These are phyloP conservation scores for Obba rivulosa DNA, from an alignment of 768 basidiomycete species.

Conservation along the genomic window DNA sequence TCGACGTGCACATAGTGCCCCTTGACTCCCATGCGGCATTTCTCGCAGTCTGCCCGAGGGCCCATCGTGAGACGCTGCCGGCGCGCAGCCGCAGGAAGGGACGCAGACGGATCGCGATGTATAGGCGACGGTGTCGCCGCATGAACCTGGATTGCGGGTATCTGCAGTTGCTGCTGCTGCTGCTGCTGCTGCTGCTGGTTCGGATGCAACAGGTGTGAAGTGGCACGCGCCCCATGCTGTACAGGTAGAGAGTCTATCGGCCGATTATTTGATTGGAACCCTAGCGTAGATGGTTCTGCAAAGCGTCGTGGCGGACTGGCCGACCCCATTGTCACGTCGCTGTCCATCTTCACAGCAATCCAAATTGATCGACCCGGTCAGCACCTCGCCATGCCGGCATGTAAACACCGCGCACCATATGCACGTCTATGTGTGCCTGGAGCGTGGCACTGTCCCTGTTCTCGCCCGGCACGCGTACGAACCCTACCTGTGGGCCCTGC, in stretches of 20 bases:
- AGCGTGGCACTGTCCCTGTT: background rate
- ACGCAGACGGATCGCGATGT: constrained; percentile 14
- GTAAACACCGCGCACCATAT: constrained; percentile 33
- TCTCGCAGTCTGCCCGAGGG: constrained; percentile 20
- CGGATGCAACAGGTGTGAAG: background rate
- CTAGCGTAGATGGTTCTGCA: constrained; percentile 1
- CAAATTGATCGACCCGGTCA: background rate
- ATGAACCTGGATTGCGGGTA: constrained; percentile 15
- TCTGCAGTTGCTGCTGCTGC: constrained; percentile 4
- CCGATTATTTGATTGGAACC: background rate
- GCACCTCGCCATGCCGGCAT: background rate
- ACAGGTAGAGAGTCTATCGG: constrained; percentile 8
- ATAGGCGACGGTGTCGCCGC: constrained; percentile 10
- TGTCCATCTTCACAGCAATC: background rate
- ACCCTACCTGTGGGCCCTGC: constrained; percentile 1
- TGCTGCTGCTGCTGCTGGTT: constrained; percentile 9
- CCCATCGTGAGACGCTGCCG: constrained; percentile 32
- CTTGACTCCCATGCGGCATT: constrained; percentile 58
- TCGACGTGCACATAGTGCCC: constrained; percentile 72
- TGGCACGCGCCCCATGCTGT: constrained; percentile 4
- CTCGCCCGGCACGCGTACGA: constrained; percentile 1
- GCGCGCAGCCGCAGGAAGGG: constrained; percentile 14
- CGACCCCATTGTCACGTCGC: constrained; percentile 20
- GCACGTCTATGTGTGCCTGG: constrained; percentile 29
- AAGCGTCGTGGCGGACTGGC: background rate